Percentiles rank a stretch among this genome's conserved stretches.
Evolutionary conservation across 2,329 filamentous ascomycete species (phyloP).

Genomic region (Metarhizium guizhouense): DNA sequence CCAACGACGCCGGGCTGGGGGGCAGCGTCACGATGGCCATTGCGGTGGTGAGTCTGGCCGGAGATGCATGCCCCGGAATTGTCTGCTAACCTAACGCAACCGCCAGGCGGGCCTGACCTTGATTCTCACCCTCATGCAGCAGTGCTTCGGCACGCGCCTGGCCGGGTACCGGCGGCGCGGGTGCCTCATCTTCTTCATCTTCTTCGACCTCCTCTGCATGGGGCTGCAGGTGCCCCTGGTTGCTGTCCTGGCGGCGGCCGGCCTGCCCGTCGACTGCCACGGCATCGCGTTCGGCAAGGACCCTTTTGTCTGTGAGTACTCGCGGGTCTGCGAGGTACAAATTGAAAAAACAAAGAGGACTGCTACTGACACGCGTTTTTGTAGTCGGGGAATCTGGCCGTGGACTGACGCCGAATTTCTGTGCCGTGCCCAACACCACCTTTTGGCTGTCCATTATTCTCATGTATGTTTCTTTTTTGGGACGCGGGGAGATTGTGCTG

Average conservation of each 20-base stretch:
- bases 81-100: neutral
- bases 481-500: neutral
- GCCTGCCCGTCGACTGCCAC: neutral
- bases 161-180: neutral
- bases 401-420: neutral
- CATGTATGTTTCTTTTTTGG: neutral
- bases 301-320: neutral
- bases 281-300: neutral
- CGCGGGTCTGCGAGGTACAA: no score
- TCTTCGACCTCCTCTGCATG: neutral
- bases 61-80: no score
- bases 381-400: neutral
- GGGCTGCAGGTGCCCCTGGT: neutral
- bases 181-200: constrained; percentile 1
- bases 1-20: neutral
- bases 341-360: no score
- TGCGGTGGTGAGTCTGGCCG: neutral
- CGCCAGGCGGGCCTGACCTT: neutral
- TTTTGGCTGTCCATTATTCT: constrained; percentile 1
- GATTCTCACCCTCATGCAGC: neutral
- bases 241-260: neutral
- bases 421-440: neutral
- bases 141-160: neutral
- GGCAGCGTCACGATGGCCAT: neutral
- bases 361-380: no score